Evolutionary conservation across 306 rosid genomes (phyloP).

Genomic region (Ceratonia siliqua): DNA sequence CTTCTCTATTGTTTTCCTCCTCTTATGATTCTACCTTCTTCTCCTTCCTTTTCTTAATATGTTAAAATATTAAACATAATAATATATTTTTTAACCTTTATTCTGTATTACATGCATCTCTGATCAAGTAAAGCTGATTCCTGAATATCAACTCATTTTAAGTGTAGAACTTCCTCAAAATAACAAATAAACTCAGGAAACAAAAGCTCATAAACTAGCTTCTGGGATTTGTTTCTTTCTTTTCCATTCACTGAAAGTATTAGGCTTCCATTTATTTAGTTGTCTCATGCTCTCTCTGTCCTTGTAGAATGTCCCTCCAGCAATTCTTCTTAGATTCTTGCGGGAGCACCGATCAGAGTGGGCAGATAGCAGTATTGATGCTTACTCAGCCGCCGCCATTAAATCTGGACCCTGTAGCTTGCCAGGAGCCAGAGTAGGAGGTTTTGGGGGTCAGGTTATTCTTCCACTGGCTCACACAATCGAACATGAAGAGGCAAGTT

Average conservation of each 20-base stretch:
- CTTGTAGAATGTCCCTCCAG: slow-evolving; percentile 91
- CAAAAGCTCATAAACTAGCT: neutral
- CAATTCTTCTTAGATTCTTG: slow-evolving; percentile 88
- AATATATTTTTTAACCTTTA: too few relatives aligned
- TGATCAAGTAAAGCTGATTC: too few relatives aligned
- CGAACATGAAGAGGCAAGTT: slow-evolving; percentile 94
- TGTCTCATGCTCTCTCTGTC: slow-evolving; percentile 21
- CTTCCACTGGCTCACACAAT: slow-evolving; percentile 95
- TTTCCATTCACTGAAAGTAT: neutral
- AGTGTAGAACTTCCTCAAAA: too few relatives aligned
- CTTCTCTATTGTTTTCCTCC: neutral
- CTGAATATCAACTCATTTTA: too few relatives aligned
- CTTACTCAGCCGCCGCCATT: slow-evolving; percentile 90
- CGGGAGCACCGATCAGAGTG: slow-evolving; percentile 97
- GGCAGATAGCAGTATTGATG: slow-evolving; percentile 99
- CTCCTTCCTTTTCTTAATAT: too few relatives aligned
- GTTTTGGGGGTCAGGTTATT: slow-evolving; percentile 92
- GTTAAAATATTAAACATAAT: too few relatives aligned
- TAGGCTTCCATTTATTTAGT: neutral
- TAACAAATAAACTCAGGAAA: neutral
- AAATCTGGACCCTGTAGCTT: slow-evolving; percentile 85
- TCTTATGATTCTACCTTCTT: neutral
- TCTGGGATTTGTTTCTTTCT: neutral
- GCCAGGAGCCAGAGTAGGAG: slow-evolving; percentile 68
- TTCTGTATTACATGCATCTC: too few relatives aligned